These are phyloP conservation scores for Quercus wislizeni DNA, from an alignment of 306 rosid species.

Conservation along the genomic window DNA sequence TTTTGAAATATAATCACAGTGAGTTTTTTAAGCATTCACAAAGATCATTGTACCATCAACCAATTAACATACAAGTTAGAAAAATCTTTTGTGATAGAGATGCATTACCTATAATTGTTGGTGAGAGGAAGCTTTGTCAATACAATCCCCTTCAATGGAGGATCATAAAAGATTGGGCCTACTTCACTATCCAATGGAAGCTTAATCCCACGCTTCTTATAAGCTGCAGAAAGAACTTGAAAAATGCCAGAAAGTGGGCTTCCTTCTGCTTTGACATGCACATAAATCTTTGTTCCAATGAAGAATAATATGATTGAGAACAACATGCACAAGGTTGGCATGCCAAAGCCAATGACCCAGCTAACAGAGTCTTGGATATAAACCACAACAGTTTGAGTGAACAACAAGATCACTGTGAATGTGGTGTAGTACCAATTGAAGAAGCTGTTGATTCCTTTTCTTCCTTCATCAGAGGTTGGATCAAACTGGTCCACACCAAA, in stretches of 20 bases:
- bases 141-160: conserved; percentile 33
- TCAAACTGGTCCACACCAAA: conserved; percentile 88
- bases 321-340: conserved; percentile 55
- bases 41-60: neutral
- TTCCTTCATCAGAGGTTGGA: conserved; percentile 53
- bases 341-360: conserved; percentile 78
- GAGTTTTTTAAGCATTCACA: neutral
- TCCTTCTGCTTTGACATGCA: conserved; percentile 50
- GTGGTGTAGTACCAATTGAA: conserved; percentile 72
- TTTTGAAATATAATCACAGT: too few species aligned
- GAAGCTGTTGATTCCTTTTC: conserved; percentile 57
- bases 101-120: conserved; percentile 48
- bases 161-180: conserved; percentile 43
- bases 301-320: conserved; percentile 52
- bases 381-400: conserved; percentile 51
- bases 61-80: neutral
- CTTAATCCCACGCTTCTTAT: conserved; percentile 46
- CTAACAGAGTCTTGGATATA: conserved; percentile 73
- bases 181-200: conserved; percentile 24
- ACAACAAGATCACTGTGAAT: conserved; percentile 29
- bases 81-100: neutral
- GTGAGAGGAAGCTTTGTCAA: conserved; percentile 54
- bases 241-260: conserved; percentile 50
- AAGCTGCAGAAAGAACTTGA: conserved; percentile 62
- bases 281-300: conserved; percentile 43